phyloP scores from a whole-genome alignment of 2,329 filamentous ascomycete genomes.

The Mycogone perniciosa region DNA sequence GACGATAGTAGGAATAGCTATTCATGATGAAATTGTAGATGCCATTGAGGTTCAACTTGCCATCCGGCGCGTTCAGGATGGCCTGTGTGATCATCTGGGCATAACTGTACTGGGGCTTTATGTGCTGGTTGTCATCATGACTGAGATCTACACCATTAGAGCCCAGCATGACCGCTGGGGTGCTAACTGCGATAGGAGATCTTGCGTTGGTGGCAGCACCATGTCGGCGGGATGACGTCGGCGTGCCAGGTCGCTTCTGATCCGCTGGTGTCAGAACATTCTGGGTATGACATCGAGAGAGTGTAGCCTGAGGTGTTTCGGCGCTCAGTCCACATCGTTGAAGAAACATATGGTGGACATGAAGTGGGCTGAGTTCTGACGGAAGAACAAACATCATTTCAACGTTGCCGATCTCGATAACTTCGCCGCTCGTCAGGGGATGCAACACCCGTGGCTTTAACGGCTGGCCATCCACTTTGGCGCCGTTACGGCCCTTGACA shows the following conservation, averaged over 20 bases:
- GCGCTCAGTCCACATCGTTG: slow-evolving; percentile 55
- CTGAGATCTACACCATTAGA: slow-evolving; percentile 65
- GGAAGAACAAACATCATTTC: slow-evolving; percentile 99
- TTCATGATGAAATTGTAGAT: slow-evolving; percentile 93
- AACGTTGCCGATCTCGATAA: slow-evolving; percentile 84
- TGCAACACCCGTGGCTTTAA: slow-evolving; percentile 62
- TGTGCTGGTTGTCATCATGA: slow-evolving; percentile 75
- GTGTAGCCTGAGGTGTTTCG: slow-evolving; percentile 23
- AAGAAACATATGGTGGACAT: slow-evolving; percentile 63
- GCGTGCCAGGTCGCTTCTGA: slow-evolving; percentile 55
- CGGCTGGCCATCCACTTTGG: slow-evolving; percentile 70
- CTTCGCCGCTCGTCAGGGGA: slow-evolving; percentile 73
- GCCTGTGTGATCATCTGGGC: slow-evolving; percentile 96
- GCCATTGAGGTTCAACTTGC: slow-evolving; percentile 82
- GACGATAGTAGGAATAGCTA: slow-evolving; percentile 88
- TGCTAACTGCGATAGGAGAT: slow-evolving; percentile 29
- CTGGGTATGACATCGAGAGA: slow-evolving; percentile 36
- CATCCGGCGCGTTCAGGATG: slow-evolving; percentile 77
- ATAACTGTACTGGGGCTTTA: slow-evolving; percentile 95
- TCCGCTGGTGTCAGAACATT: slow-evolving; percentile 56
- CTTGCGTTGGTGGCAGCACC: slow-evolving; percentile 18
- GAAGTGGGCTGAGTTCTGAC: slow-evolving; percentile 57
- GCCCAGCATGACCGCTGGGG: slow-evolving; percentile 32
- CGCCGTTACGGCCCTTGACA: slow-evolving; percentile 86
- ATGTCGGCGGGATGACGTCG: slow-evolving; percentile 39